These are phyloP conservation scores for Trametes villosa DNA, from an alignment of 768 basidiomycete species.

Conservation along the genomic window DNA sequence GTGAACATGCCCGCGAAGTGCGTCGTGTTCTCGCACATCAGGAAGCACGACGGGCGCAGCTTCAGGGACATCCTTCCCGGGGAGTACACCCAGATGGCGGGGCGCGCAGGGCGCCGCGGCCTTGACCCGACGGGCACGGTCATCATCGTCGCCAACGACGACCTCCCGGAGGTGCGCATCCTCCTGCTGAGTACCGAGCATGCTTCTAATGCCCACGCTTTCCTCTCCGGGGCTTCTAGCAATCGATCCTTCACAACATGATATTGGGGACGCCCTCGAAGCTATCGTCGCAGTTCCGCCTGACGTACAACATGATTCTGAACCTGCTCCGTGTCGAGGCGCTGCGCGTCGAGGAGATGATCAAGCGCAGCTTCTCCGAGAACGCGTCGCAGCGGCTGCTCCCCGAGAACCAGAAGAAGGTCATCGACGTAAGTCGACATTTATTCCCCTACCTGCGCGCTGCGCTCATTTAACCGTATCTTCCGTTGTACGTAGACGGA, in stretches of 20 bases:
- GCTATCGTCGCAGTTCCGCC: conserved; percentile 92
- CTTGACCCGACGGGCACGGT: conserved; percentile 96
- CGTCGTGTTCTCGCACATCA: conserved; percentile 93
- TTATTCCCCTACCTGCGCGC: background rate
- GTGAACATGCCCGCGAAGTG: conserved; percentile 99
- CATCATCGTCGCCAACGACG: conserved; percentile 82
- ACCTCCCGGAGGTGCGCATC: conserved; percentile 77
- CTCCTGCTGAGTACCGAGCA: background rate
- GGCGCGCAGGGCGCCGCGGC: conserved; percentile 94
- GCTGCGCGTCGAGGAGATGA: conserved; percentile 97
- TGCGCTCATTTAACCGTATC: conserved; percentile 9
- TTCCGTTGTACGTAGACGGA: conserved; percentile 59
- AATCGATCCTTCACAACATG: conserved; percentile 79
- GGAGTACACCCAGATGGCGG: conserved; percentile 99
- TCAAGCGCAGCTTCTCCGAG: conserved; percentile 98
- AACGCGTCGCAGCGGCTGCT: conserved; percentile 91
- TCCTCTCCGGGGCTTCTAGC: conserved; percentile 46
- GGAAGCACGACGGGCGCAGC: conserved; percentile 92
- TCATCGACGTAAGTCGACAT: conserved; percentile 64
- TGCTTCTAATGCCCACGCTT: background rate
- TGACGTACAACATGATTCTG: conserved; percentile 99
- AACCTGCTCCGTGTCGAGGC: conserved; percentile 97
- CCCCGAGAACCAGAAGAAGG: conserved; percentile 91
- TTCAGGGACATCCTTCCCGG: conserved; percentile 92
- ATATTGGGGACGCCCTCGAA: conserved; percentile 94